Conservation (phyloP, 352 stramenopile species). For the Phytopythium cucurbitacearum region DNA sequence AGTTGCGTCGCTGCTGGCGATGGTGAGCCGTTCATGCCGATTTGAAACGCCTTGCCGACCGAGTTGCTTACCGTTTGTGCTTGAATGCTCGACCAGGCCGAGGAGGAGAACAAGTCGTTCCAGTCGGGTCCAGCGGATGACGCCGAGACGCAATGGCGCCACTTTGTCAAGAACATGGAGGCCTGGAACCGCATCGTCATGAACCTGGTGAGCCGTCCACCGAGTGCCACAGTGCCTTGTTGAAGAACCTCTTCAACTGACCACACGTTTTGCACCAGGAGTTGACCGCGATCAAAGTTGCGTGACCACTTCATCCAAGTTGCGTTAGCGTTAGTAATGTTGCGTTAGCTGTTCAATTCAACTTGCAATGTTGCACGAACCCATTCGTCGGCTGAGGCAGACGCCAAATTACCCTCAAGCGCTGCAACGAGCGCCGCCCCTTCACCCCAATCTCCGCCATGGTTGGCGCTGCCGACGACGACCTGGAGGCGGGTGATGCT, state of each 20-base stretch:
- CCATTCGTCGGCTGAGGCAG: too few species aligned
- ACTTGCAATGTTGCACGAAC: too few species aligned
- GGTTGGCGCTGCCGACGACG: neutral
- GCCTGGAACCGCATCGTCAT: conserved; percentile 83
- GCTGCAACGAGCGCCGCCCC: neutral
- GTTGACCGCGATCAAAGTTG: conserved; percentile 22
- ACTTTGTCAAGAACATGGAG: conserved; percentile 85
- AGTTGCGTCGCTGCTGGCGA: conserved; percentile 31
- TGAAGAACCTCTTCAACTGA: too few species aligned
- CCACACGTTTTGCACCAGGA: conserved; percentile 14
- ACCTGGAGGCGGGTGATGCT: neutral
- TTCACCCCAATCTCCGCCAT: neutral
- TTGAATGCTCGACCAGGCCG: conserved; percentile 21
- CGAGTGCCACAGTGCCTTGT: too few species aligned
- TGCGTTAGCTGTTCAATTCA: too few species aligned
- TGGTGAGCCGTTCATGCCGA: conserved; percentile 25
- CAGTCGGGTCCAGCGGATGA: conserved; percentile 21
- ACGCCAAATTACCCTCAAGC: neutral
- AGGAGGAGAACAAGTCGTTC: conserved; percentile 35
- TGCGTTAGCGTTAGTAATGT: neutral
- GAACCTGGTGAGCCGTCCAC: conserved; percentile 44
- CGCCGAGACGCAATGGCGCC: conserved; percentile 62
- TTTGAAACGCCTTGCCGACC: neutral
- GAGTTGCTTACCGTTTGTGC: neutral
- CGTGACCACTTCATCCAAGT: conserved; percentile 1